Evolutionary conservation across 106 monocot genomes (phyloP).

Genomic region (Acorus calamus): DNA sequence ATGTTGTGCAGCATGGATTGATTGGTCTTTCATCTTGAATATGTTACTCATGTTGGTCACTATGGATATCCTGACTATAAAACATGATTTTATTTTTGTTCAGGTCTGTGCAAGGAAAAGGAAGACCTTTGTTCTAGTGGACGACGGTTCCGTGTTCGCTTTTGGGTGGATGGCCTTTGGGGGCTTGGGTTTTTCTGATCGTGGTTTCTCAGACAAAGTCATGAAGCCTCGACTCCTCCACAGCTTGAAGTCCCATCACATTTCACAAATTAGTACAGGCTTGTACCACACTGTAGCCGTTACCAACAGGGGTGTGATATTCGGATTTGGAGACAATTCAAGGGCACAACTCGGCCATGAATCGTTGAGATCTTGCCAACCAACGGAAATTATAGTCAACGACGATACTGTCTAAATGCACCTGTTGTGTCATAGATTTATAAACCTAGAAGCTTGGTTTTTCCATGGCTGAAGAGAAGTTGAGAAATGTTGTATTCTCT

Average conservation of each 20-base stretch:
- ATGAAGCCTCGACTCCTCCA: slow-evolving; percentile 69
- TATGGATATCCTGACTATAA: no score
- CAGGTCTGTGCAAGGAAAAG: slow-evolving; percentile 98
- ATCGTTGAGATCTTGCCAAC: slow-evolving; percentile 58
- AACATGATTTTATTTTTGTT: not conserved
- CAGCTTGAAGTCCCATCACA: slow-evolving; percentile 35
- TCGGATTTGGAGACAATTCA: slow-evolving; percentile 94
- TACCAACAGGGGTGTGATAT: slow-evolving; percentile 56
- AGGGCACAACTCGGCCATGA: slow-evolving; percentile 87
- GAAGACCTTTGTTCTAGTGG: slow-evolving; percentile 84
- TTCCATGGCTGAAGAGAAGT: no score
- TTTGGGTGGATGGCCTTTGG: slow-evolving; percentile 98
- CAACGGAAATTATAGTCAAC: slow-evolving; percentile 62
- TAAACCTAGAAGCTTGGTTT: no score
- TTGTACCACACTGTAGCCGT: slow-evolving; percentile 90
- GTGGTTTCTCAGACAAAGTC: slow-evolving; percentile 80
- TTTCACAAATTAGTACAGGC: slow-evolving; percentile 87
- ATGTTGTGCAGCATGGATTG: no score
- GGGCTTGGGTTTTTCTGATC: slow-evolving; percentile 74
- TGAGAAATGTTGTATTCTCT: no score
- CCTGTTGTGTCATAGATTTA: no score
- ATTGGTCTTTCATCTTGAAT: no score
- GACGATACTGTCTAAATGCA: no score
- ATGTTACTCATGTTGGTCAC: no score
- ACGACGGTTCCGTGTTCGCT: slow-evolving; percentile 68